Evolutionary conservation across 2,329 filamentous ascomycete genomes (phyloP).

Genomic region (Phaeosphaeriaceae sp.): DNA sequence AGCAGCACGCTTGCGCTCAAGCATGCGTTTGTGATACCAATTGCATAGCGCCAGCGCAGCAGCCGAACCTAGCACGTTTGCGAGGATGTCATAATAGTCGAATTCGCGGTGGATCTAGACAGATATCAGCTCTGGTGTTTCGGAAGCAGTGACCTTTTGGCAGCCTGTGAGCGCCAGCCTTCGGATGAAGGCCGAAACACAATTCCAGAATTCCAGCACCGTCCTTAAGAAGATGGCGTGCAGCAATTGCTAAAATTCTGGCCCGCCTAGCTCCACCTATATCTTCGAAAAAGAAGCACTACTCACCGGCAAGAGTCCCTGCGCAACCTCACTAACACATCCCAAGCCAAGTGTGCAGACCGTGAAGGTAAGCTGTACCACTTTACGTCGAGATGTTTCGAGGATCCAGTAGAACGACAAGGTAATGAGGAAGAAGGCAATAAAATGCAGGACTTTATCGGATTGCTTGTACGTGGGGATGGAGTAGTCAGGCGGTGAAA

Average conservation of each 20-base stretch:
- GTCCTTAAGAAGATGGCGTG: no score
- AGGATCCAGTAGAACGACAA: conserved; percentile 94
- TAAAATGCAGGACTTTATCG: conserved; percentile 87
- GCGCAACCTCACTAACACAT: conserved; percentile 78
- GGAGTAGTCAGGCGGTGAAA: conserved; percentile 62
- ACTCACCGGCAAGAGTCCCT: conserved; percentile 70
- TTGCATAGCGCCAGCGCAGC: conserved; percentile 76
- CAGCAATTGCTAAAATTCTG: no score
- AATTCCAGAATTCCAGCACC: no score
- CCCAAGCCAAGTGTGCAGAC: conserved; percentile 78
- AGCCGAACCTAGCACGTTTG: conserved; percentile 83
- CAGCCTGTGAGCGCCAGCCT: no score
- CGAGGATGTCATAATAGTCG: conserved; percentile 85
- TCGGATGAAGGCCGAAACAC: no score
- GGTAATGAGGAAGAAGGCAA: conserved; percentile 91
- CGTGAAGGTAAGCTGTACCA: conserved; percentile 81
- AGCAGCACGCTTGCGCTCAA: conserved; percentile 80
- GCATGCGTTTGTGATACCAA: conserved; percentile 95
- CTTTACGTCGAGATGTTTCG: conserved; percentile 86
- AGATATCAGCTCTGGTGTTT: conserved; percentile 14
- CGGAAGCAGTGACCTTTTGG: no score
- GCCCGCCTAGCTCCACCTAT: neutral
- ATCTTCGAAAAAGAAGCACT: no score
- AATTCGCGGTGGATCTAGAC: conserved; percentile 61
- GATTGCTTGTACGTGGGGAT: conserved; percentile 69